phyloP scores from a whole-genome alignment of 1,139 yeast genomes.

The Nakaseomyces nivariensis region DNA sequence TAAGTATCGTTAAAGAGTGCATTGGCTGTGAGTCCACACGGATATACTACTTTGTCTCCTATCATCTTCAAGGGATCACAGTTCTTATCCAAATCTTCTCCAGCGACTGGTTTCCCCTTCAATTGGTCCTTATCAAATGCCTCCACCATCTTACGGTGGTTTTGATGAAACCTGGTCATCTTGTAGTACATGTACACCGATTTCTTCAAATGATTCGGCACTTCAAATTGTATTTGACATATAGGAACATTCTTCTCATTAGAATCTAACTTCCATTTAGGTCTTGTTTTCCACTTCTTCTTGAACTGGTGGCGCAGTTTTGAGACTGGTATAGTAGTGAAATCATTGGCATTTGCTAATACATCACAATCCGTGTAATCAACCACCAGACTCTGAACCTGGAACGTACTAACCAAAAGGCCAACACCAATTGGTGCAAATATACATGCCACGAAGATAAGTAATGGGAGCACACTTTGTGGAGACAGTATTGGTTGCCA shows the following conservation, averaged over 20 bases:
- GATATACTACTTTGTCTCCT: slow-evolving; percentile 60
- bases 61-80: slow-evolving; percentile 65
- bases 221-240: slow-evolving; percentile 48
- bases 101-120: slow-evolving; percentile 48
- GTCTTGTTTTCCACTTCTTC: slow-evolving; percentile 31
- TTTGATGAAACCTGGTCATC: slow-evolving; percentile 65
- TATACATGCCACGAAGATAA: slow-evolving; percentile 48
- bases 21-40: slow-evolving; percentile 94
- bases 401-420: slow-evolving; percentile 46
- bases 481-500: slow-evolving; percentile 83
- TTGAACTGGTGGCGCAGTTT: slow-evolving; percentile 46
- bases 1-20: slow-evolving; percentile 84
- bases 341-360: slow-evolving; percentile 33
- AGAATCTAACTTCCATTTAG: slow-evolving; percentile 49
- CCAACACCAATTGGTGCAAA: slow-evolving; percentile 72
- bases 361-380: slow-evolving; percentile 49
- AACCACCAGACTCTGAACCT: slow-evolving; percentile 48
- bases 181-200: slow-evolving; percentile 59
- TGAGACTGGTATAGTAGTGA: slow-evolving; percentile 40
- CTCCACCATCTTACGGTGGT: slow-evolving; percentile 67
- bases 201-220: slow-evolving; percentile 49
- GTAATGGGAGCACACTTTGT: slow-evolving; percentile 56
- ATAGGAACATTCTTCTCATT: slow-evolving; percentile 24
- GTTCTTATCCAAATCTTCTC: slow-evolving; percentile 36
- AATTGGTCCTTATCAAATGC: slow-evolving; percentile 59